phyloP scores from a whole-genome alignment of 2,329 filamentous ascomycete genomes.

The Penicillium sp. region DNA sequence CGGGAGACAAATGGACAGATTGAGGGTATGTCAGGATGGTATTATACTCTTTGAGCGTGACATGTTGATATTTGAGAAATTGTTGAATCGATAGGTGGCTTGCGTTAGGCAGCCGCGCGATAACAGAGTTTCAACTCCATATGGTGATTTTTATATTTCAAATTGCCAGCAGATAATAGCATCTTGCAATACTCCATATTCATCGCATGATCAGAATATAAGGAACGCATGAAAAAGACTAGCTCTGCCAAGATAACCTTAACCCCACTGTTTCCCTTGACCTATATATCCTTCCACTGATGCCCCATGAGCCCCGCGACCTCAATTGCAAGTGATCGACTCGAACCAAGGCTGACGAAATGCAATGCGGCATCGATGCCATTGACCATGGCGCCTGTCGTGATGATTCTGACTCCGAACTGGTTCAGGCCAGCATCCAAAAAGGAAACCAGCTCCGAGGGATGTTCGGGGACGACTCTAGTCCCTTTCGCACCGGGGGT shows the following conservation, averaged over 20 bases:
- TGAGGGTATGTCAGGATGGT: no score
- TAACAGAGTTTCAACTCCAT: no score
- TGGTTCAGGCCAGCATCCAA: not conserved
- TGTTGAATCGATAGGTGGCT: no score
- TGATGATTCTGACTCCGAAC: not conserved
- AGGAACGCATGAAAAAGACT: not conserved
- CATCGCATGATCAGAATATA: not conserved
- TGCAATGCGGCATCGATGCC: not conserved
- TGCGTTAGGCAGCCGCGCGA: no score
- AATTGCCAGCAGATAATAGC: not conserved
- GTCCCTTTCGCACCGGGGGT: not conserved
- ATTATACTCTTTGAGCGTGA: no score
- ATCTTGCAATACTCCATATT: not conserved
- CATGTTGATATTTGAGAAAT: no score
- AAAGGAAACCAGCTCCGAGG: not conserved
- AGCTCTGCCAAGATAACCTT: not conserved
- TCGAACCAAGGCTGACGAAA: not conserved
- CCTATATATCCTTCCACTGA: not conserved
- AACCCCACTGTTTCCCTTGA: not conserved
- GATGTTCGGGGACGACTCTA: not conserved
- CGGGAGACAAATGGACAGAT: no score
- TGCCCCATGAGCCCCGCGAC: not conserved
- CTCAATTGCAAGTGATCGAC: not conserved
- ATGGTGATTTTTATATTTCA: not conserved
- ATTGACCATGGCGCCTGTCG: not conserved